Evolutionary conservation across 371 early-diverging fungal species (phyloP), one percentile per base, ranked within the genome.

Genomic region (Mucor racemosus): DNA sequence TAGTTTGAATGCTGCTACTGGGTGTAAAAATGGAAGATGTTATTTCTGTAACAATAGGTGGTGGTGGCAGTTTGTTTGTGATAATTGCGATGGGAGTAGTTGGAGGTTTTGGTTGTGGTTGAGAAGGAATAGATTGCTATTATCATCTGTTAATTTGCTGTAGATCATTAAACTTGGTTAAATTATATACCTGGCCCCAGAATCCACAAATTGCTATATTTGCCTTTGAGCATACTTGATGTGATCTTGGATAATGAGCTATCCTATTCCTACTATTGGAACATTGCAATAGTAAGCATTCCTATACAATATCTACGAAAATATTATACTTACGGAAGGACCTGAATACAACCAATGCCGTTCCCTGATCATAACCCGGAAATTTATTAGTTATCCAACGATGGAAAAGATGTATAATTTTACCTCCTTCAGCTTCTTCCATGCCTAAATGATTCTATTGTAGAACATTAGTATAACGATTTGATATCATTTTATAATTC

Each of bases 391-490:
- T 4, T 13, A 53, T 53, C 53, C 13, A 14, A 13, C 31, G 5
- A 26, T 53, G 0, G 31, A 21, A 31, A 1, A 31, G 13, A 31
- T 14, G 13, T 31, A 31, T 38, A 8, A 31, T 36, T 31, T 19
- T 70, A 70, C 68, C 62, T 56, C 72, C 72, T 64, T 65, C 54
- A 1, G 0, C 5, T 13, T 64, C 68, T 33, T 31, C 21, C 60
- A 72, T 34, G 4, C 73, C 73, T 15, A 72, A 50, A 39, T 72
- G 73, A 39, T 72, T 72, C 73, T 72, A 65, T 36, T 19, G 17
- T n/a, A 21, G 19, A 4, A 21, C 2, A 31, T 35, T 4, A 48
- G 19, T 13, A 33, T 53, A 15, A 0, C 15, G 9, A 14, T 38
- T 9, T 14, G 9, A 41, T 41, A 0, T 14, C 15, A 41, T 41